Evolutionary conservation across 1,284 basidiomycete species (phyloP).

Genomic region (Rhodotorula sp.): DNA sequence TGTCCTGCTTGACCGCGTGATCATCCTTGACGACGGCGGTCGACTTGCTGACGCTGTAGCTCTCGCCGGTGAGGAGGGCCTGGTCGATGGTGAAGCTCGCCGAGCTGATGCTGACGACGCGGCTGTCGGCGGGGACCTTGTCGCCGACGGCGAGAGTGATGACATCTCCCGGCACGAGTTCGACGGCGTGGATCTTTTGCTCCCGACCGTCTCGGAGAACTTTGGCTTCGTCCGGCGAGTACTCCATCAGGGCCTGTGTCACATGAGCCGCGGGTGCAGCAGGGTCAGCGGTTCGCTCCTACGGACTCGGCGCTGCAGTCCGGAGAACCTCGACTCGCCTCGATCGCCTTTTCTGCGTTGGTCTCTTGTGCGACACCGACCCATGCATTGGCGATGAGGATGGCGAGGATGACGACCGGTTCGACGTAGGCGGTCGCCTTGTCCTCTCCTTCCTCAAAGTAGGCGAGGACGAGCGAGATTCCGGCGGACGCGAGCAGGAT

Average conservation of each 20-base stretch:
- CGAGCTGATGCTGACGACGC: slow-evolving; percentile 81
- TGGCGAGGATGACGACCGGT: slow-evolving; percentile 86
- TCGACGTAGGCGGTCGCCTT: slow-evolving; percentile 79
- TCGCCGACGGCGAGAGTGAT: slow-evolving; percentile 86
- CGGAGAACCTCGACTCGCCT: slow-evolving; percentile 57
- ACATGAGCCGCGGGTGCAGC: neutral
- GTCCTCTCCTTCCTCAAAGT: slow-evolving; percentile 72
- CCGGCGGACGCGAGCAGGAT: slow-evolving; percentile 89
- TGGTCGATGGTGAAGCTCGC: slow-evolving; percentile 91
- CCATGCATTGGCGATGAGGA: slow-evolving; percentile 87
- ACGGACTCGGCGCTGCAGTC: too few relatives aligned
- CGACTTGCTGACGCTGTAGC: slow-evolving; percentile 78
- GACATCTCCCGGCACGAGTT: slow-evolving; percentile 91
- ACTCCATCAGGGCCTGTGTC: slow-evolving; percentile 81
- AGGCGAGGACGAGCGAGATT: slow-evolving; percentile 82
- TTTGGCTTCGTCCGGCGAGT: slow-evolving; percentile 91
- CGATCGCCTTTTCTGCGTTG: slow-evolving; percentile 91
- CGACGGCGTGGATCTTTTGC: slow-evolving; percentile 73
- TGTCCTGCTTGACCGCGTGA: slow-evolving; percentile 89
- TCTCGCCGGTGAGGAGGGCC: slow-evolving; percentile 91
- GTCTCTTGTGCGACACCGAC: slow-evolving; percentile 94
- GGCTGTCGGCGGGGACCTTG: slow-evolving; percentile 89
- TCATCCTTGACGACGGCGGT: slow-evolving; percentile 59
- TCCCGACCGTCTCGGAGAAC: slow-evolving; percentile 73
- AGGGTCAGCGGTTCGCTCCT: neutral